A percentile compares a stretch with the other conserved stretches of the same genome.
Evolutionary conservation across 495 filamentous ascomycete species (phyloP).

Genomic region (Eremomyces bilateralis): DNA sequence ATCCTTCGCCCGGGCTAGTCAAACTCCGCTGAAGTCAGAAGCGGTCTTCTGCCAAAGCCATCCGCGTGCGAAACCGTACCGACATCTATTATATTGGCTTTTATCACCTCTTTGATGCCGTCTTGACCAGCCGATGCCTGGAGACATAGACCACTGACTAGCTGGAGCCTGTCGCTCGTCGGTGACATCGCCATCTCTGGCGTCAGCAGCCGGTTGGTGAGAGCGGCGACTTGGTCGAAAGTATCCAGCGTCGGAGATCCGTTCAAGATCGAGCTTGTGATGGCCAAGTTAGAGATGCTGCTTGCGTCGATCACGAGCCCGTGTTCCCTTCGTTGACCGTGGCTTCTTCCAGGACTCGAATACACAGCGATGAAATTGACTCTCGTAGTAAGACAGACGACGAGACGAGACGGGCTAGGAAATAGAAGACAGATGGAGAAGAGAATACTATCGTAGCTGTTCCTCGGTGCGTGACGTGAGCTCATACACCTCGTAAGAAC

Average conservation of each 20-base stretch:
- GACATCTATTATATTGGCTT: slow-evolving; percentile 18
- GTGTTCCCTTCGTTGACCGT: slow-evolving; percentile 8
- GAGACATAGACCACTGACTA: slow-evolving; percentile 24
- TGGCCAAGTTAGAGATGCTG: slow-evolving; percentile 28
- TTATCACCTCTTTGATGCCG: slow-evolving; percentile 19
- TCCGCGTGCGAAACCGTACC: slow-evolving; percentile 24
- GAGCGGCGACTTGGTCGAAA: slow-evolving; percentile 23
- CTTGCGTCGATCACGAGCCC: slow-evolving; percentile 16
- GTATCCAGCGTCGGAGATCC: slow-evolving; percentile 21
- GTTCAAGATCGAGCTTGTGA: slow-evolving; percentile 22
- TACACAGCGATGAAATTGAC: not conserved
- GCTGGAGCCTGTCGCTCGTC: slow-evolving; percentile 19
- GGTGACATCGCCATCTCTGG: slow-evolving; percentile 22
- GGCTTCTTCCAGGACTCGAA: not conserved
- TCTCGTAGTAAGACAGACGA: too few relatives aligned
- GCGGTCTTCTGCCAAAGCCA: slow-evolving; percentile 18
- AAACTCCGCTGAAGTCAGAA: not conserved
- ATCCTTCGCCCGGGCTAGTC: slow-evolving; percentile 5
- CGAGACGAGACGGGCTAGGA: too few relatives aligned
- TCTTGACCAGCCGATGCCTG: slow-evolving; percentile 17
- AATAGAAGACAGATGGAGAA: not conserved
- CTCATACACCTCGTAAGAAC: not conserved
- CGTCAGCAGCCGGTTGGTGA: slow-evolving; percentile 23
- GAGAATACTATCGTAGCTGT: not conserved
- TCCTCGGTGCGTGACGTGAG: not conserved